Evolutionary conservation across 805 yeast genomes (phyloP).

Genomic region (Saturnispora gosingensis): DNA sequence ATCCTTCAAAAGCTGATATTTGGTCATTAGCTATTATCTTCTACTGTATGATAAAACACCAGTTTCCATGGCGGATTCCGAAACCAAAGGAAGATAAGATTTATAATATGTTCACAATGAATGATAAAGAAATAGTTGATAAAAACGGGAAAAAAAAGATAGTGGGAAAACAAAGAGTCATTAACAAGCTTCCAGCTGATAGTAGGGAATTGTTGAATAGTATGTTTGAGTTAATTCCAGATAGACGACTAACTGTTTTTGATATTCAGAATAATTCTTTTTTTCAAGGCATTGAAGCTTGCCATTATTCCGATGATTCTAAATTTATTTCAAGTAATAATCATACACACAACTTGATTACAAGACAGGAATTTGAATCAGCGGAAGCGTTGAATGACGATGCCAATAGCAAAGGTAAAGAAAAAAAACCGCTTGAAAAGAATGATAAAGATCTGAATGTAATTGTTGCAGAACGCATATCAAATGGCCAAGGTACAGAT

Average conservation of each 20-base stretch:
- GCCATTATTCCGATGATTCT: constrained; percentile 30
- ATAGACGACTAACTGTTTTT: constrained; percentile 47
- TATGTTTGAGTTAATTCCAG: constrained; percentile 59
- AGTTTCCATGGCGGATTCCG: constrained; percentile 98
- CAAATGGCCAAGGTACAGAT: background rate
- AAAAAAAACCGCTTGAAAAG: constrained; percentile 22
- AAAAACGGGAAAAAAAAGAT: constrained; percentile 19
- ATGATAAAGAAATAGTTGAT: constrained; percentile 19
- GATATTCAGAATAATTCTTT: constrained; percentile 52
- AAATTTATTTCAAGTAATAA: constrained; percentile 25
- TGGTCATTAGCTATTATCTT: constrained; percentile 93
- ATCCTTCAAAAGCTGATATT: constrained; percentile 80
- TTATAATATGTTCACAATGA: constrained; percentile 51
- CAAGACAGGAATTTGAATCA: constrained; percentile 50
- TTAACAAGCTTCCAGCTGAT: constrained; percentile 60
- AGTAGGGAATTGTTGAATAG: constrained; percentile 50
- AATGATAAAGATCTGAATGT: constrained; percentile 12
- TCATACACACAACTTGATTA: constrained; percentile 59
- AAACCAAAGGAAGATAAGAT: constrained; percentile 57
- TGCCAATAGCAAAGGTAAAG: background rate
- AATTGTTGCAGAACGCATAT: background rate
- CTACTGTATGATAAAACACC: constrained; percentile 77
- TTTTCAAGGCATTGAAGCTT: constrained; percentile 45
- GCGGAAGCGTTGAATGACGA: constrained; percentile 19
- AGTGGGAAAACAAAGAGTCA: constrained; percentile 61